Percentiles rank a stretch among this genome's conserved stretches.
Evolutionary conservation across 768 basidiomycete species (phyloP).

Genomic region (Boletus subparvulus): DNA sequence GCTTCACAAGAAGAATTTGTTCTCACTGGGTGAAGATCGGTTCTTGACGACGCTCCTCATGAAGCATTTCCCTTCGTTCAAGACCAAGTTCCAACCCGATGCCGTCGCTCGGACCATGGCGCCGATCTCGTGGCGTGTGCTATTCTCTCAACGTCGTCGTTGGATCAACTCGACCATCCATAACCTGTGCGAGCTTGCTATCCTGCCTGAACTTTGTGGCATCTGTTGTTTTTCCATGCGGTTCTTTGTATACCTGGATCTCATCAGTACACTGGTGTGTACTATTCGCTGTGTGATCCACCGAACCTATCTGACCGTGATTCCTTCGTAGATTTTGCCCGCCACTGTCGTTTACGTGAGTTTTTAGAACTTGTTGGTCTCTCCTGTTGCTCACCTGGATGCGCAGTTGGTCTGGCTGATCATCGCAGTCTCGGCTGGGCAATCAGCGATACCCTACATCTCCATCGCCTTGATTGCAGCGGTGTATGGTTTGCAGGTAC

Average conservation of each 20-base stretch:
- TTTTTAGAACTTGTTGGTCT: background rate
- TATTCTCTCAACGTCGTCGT: conserved; percentile 66
- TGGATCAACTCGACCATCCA: conserved; percentile 78
- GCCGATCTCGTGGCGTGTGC: conserved; percentile 58
- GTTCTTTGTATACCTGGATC: conserved; percentile 67
- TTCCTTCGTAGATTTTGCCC: conserved; percentile 46
- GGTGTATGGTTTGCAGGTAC: conserved; percentile 67
- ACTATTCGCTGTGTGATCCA: background rate
- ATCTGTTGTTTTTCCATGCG: conserved; percentile 77
- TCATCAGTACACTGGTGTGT: conserved; percentile 58
- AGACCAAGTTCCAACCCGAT: conserved; percentile 68
- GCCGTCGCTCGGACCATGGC: conserved; percentile 63
- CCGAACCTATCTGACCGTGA: conserved; percentile 6
- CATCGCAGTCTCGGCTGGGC: conserved; percentile 50
- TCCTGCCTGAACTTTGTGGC: conserved; percentile 62
- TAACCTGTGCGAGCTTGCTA: conserved; percentile 63
- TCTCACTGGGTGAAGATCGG: conserved; percentile 71
- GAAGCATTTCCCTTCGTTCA: conserved; percentile 69
- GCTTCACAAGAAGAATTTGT: conserved; percentile 68
- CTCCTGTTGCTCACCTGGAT: conserved; percentile 13
- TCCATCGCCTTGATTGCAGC: conserved; percentile 66
- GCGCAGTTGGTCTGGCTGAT: conserved; percentile 59
- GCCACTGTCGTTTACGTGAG: conserved; percentile 63
- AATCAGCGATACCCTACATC: conserved; percentile 57
- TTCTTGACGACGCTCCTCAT: conserved; percentile 66